A percentile compares a stretch with the other conserved stretches of the same genome.
phyloP scores from a whole-genome alignment of 192 early-diverging fungal genomes.

The Backusella psychrophila region DNA sequence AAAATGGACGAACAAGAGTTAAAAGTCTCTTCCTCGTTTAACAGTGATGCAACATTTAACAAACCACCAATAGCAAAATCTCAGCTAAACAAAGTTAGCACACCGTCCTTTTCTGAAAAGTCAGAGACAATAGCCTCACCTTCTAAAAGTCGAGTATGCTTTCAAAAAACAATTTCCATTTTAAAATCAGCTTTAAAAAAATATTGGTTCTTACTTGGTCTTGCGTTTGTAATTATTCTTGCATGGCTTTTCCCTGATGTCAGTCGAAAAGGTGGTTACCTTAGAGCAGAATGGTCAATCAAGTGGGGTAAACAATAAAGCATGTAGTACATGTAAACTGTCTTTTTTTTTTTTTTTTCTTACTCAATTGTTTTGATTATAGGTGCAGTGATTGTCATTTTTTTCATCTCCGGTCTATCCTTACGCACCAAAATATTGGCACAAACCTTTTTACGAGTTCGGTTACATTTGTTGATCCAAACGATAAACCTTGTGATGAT shows the following conservation, averaged over 20 bases:
- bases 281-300: slow-evolving; percentile 60
- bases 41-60: slow-evolving; percentile 11
- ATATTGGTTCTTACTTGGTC: slow-evolving; percentile 61
- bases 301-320: slow-evolving; percentile 47
- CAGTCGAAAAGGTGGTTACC: slow-evolving; percentile 49
- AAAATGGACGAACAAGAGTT: background rate
- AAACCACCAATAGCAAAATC: background rate
- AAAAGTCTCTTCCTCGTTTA: slow-evolving; percentile 7
- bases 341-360: background rate
- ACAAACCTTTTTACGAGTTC: slow-evolving; percentile 31
- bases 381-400: slow-evolving; percentile 37
- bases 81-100: background rate
- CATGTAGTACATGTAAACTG: background rate
- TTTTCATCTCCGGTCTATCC: slow-evolving; percentile 36
- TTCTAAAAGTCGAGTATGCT: background rate
- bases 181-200: slow-evolving; percentile 2
- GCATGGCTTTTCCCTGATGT: slow-evolving; percentile 56
- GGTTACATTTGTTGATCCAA: slow-evolving; percentile 63
- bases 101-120: slow-evolving; percentile 13
- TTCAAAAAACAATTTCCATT: background rate
- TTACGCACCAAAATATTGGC: slow-evolving; percentile 30
- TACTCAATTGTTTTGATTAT: background rate
- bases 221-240: slow-evolving; percentile 59
- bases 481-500: slow-evolving; percentile 54
- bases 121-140: background rate